These are phyloP conservation scores for Circinella umbellata DNA, from an alignment of 371 early-diverging fungal species.

Conservation along the genomic window DNA sequence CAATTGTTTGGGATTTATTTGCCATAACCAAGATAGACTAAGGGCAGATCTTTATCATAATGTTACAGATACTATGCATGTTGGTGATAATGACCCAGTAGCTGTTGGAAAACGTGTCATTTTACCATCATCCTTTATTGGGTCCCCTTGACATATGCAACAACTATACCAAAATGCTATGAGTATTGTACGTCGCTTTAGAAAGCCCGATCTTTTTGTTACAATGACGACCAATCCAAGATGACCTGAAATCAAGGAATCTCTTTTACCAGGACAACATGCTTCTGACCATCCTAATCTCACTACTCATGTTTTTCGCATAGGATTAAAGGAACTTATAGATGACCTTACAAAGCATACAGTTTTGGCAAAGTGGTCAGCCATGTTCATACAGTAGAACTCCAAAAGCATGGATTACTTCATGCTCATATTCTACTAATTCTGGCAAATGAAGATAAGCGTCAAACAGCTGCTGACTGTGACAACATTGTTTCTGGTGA, in stretches of 20 bases:
- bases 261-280: neutral
- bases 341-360: constrained; percentile 25
- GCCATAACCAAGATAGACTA: neutral
- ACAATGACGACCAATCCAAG: neutral
- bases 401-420: too few species aligned
- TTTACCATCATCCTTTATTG: neutral
- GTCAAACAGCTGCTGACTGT: too few species aligned
- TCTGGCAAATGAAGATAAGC: too few species aligned
- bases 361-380: constrained; percentile 28
- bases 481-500: too few species aligned
- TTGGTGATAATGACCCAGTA: neutral
- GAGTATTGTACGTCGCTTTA: constrained; percentile 4
- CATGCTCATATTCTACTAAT: too few species aligned
- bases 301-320: neutral
- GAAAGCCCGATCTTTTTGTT: neutral
- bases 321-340: constrained; percentile 5
- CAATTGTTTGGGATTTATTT: neutral
- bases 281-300: neutral
- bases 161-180: neutral
- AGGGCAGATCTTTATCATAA: neutral
- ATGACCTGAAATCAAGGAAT: neutral
- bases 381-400: constrained; percentile 7
- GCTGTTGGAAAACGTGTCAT: constrained; percentile 4
- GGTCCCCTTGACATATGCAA: neutral
- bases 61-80: neutral